Conservation (phyloP, 352 stramenopile species). For the Pythium folliculosum region DNA sequence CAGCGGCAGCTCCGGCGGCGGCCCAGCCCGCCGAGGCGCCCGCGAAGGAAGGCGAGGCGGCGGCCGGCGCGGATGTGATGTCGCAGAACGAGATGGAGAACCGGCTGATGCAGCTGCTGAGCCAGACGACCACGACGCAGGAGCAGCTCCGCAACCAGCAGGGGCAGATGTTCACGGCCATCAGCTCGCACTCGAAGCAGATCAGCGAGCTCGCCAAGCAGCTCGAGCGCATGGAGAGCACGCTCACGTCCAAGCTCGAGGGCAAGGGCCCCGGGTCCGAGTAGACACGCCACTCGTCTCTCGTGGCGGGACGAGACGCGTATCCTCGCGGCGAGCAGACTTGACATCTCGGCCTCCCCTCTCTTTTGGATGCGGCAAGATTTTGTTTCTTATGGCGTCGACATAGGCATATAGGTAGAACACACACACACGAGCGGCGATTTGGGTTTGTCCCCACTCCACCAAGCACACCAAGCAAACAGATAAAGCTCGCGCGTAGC, state of each 20-base stretch:
- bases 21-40: neutral
- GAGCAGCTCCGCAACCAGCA: conserved; percentile 82
- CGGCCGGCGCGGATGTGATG: conserved; percentile 14
- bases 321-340: neutral
- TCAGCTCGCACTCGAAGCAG: conserved; percentile 76
- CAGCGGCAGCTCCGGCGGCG: neutral
- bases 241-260: conserved; percentile 60
- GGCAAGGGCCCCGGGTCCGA: conserved; percentile 5
- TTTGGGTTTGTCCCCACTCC: neutral
- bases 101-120: conserved; percentile 70
- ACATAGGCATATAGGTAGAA: conserved; percentile 1
- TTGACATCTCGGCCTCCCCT: too few species aligned
- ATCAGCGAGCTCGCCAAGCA: conserved; percentile 81
- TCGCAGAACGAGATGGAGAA: conserved; percentile 74
- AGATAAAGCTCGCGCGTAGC: neutral
- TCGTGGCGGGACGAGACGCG: neutral
- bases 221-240: conserved; percentile 76
- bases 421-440: neutral
- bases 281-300: neutral
- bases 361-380: neutral
- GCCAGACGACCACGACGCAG: conserved; percentile 80
- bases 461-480: neutral
- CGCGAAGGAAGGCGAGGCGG: neutral
- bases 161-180: conserved; percentile 77
- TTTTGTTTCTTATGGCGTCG: neutral